Evolutionary conservation across 768 basidiomycete species (phyloP).

Genomic region (Auriscalpium orientale): DNA sequence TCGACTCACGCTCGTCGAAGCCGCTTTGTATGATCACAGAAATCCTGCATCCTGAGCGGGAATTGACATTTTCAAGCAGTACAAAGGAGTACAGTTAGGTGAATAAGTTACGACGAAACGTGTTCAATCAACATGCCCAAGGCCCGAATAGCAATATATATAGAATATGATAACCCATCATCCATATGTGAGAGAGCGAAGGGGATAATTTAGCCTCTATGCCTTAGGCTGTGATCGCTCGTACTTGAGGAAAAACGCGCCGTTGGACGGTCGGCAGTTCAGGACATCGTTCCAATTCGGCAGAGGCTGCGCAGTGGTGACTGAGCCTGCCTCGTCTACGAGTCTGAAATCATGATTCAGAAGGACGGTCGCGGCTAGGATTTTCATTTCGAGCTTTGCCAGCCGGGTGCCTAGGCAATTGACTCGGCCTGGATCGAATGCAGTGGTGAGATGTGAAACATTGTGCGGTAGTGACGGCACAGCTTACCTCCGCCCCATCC

Average conservation of each 20-base stretch:
- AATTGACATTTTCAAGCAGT: no score
- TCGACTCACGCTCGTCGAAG: no score
- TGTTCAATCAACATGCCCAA: no score
- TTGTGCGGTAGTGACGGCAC: conserved; percentile 3
- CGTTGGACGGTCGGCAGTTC: conserved; percentile 52
- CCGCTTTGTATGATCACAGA: no score
- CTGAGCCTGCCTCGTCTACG: conserved; percentile 46
- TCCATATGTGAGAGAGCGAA: no score
- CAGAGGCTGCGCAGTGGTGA: conserved; percentile 36
- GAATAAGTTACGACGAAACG: no score
- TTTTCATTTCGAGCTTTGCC: conserved; percentile 67
- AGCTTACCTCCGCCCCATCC: conserved; percentile 77
- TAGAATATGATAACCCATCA: no score
- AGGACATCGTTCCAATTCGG: conserved; percentile 80
- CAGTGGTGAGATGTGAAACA: conserved; percentile 9
- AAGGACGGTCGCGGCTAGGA: conserved; percentile 60
- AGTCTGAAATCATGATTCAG: conserved; percentile 54
- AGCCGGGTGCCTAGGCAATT: conserved; percentile 67
- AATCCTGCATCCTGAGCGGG: no score
- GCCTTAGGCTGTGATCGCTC: not conserved
- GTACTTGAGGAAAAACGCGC: conserved; percentile 48
- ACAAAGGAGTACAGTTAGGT: no score
- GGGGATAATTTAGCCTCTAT: not conserved
- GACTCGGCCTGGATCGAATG: conserved; percentile 45
- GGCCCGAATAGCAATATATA: no score